phyloP scores from a whole-genome alignment of 75 land plant genomes.

The Pseudotsuga menziesii region DNA sequence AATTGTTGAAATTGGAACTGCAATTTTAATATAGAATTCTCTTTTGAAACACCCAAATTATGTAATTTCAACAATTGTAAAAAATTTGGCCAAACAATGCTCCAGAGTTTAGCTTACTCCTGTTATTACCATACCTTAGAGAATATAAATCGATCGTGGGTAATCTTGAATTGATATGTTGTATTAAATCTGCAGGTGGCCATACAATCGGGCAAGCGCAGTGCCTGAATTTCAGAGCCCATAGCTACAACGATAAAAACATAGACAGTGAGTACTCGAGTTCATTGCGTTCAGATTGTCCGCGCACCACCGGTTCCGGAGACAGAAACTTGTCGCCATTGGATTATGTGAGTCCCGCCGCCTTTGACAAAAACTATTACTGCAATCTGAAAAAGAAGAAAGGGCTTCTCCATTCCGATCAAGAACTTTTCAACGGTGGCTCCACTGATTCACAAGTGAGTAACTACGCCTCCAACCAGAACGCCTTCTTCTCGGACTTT shows the following conservation, averaged over 20 bases:
- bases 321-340: slow-evolving; percentile 34
- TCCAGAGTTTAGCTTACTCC: too few species aligned
- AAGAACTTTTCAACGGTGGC: slow-evolving; percentile 34
- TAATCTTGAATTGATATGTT: too few species aligned
- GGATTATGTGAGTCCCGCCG: slow-evolving; percentile 29
- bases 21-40: too few species aligned
- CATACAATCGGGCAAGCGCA: slow-evolving; percentile 1
- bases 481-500: slow-evolving; percentile 26
- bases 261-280: slow-evolving; percentile 13
- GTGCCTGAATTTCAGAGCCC: neutral
- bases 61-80: too few species aligned
- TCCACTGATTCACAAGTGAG: slow-evolving; percentile 18
- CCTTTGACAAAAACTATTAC: slow-evolving; percentile 49
- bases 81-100: too few species aligned
- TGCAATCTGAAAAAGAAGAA: slow-evolving; percentile 24
- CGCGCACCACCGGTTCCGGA: slow-evolving; percentile 12
- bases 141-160: too few species aligned
- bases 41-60: too few species aligned
- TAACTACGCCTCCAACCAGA: slow-evolving; percentile 7
- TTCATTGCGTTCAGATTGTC: slow-evolving; percentile 11
- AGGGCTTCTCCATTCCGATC: slow-evolving; percentile 60
- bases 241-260: slow-evolving; percentile 6
- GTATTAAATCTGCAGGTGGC: neutral
- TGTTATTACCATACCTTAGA: too few species aligned
- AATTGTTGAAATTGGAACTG: too few species aligned